Conservation (phyloP, 2,329 filamentous ascomycete species). For the Penicillium sp. region DNA sequence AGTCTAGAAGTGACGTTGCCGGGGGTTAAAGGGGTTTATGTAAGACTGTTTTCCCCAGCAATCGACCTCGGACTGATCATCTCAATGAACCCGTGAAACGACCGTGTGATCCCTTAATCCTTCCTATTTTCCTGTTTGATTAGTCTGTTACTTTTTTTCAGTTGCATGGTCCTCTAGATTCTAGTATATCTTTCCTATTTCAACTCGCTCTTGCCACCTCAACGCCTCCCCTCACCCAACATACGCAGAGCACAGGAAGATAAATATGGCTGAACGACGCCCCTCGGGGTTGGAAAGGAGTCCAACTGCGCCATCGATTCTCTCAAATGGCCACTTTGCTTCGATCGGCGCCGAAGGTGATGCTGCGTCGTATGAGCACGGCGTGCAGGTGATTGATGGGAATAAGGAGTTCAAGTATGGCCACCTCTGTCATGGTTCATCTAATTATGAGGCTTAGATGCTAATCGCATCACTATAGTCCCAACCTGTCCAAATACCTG, state of each 20-base stretch:
- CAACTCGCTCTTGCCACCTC: conserved; percentile 12
- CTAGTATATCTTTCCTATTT: conserved; percentile 13
- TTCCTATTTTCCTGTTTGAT: background rate
- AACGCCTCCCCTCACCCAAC: conserved; percentile 1
- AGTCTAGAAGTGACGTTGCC: conserved; percentile 1
- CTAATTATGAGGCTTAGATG: background rate
- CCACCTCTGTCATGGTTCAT: background rate
- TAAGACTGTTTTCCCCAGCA: conserved; percentile 21
- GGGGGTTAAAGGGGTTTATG: conserved; percentile 18
- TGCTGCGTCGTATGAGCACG: conserved; percentile 69
- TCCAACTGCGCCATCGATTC: conserved; percentile 37
- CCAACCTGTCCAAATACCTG: conserved; percentile 78
- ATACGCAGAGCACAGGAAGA: conserved; percentile 10
- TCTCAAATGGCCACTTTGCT: conserved; percentile 51
- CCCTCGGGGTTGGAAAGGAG: conserved; percentile 29
- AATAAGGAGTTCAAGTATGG: conserved; percentile 94
- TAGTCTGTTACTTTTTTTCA: conserved; percentile 15
- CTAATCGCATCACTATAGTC: conserved; percentile 49
- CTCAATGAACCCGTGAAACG: conserved; percentile 20
- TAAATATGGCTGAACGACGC: conserved; percentile 26
- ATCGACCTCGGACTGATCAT: conserved; percentile 20
- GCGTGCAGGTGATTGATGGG: conserved; percentile 95
- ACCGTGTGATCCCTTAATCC: conserved; percentile 16
- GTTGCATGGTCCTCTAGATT: conserved; percentile 17
- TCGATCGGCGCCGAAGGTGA: conserved; percentile 41